phyloP scores from a whole-genome alignment of 2,329 filamentous ascomycete species.

The Biscogniauxia sp. region DNA sequence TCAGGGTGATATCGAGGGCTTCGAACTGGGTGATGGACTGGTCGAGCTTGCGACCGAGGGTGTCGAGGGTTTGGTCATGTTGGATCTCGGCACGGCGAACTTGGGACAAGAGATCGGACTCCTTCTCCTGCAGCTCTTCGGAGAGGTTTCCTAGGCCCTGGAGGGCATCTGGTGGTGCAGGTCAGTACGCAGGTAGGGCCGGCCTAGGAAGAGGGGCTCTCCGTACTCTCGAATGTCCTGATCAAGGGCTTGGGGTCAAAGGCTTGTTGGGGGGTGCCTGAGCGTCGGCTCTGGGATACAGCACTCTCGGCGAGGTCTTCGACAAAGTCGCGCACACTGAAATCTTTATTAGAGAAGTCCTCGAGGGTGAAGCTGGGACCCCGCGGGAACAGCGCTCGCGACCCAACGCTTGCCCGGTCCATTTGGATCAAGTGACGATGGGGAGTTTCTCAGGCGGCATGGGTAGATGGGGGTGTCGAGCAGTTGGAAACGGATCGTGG shows the following conservation, averaged over 20 bases:
- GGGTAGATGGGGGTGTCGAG: constrained; percentile 1
- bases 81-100: constrained; percentile 89
- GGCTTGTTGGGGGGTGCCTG: constrained; percentile 58
- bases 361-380: constrained; percentile 84
- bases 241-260: constrained; percentile 98
- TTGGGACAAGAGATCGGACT: constrained; percentile 86
- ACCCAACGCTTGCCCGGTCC: constrained; percentile 45
- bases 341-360: constrained; percentile 85
- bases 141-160: constrained; percentile 68
- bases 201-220: constrained; percentile 3
- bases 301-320: constrained; percentile 87
- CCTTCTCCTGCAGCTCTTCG: constrained; percentile 82
- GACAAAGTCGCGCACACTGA: constrained; percentile 97
- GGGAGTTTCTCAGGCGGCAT: constrained; percentile 20
- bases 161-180: constrained; percentile 50
- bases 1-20: constrained; percentile 79
- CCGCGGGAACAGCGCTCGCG: constrained; percentile 70
- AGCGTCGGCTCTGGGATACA: constrained; percentile 75
- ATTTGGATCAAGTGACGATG: constrained; percentile 31
- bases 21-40: constrained; percentile 92
- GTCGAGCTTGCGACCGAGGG: constrained; percentile 83
- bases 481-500: neutral
- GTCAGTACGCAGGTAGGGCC: constrained; percentile 24
- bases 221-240: constrained; percentile 79
- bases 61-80: constrained; percentile 87